Evolutionary conservation across 2,329 filamentous ascomycete genomes (phyloP), one percentile per base, ranked within the genome.

Genomic region (Fusarium camptoceras): DNA sequence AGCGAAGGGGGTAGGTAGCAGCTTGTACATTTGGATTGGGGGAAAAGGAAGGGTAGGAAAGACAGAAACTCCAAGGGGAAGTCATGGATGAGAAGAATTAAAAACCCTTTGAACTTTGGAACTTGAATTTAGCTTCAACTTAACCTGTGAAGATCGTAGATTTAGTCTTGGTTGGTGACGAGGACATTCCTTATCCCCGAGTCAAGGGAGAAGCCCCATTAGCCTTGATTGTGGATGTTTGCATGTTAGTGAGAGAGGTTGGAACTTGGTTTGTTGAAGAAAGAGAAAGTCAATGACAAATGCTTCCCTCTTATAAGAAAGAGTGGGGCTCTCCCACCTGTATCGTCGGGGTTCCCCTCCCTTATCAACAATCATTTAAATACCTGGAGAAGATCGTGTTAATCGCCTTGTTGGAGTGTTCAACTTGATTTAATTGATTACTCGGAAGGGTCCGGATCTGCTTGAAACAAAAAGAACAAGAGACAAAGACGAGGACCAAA

Each of bases 291-390:
- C 54, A 70, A 70, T 66, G 58, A 58, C 59, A 56, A 69, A 66
- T 71, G 56, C 43, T 54, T 65, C 50, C 50, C n/a, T 34, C 30
- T 49, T 41, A 25, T 11, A 62, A 59, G 43, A 70, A 75, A 74
- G 10, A 75, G 73, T 75, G 73, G 73, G 71, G 63, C 71, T 51
- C 57, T 47, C 57, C 64, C 56, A 60, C 59, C 60, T 57, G 59
- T 63, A 74, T 75, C 54, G 58, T 37, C 27, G 47, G 48, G 37
- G 60, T 72, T 57, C 61, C 71, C 66, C 68, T 65, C 70, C 55
- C 64, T 54, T 39, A 34, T 55, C 27, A 42, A 44, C 42, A 42
- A 44, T 30, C 18, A 20, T 50, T 22, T 15, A 25, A 27, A 22
- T 47, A 43, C 31, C 48, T 37, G 11, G 22, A 27, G 12, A 37